Base-by-base conservation (phyloP, 2,329 filamentous ascomycete species). In the Cladosporium halotolerans region DNA sequence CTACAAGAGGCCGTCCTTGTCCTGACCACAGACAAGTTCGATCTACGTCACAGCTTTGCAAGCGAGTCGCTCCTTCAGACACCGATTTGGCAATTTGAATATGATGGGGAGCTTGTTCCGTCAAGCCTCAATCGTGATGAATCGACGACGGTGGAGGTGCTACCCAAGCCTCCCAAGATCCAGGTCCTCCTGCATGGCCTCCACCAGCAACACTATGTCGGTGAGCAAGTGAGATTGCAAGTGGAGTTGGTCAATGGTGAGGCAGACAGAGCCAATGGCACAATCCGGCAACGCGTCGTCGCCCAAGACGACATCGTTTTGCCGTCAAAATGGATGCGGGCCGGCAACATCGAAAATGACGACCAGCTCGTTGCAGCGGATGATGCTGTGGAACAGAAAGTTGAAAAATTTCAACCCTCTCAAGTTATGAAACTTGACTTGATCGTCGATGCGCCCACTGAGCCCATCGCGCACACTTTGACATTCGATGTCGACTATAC, bases 151-250 rank as follows among this genome's bases (percentile, higher is more conserved):
- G 80, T 95, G 53, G 84, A 82, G 53, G 83, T 99, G 19, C 77
- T 90, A 51, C 92, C 93, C 1, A 88, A 95, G 59, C 93, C 92
- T 28, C 93, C 93, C 0, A 97, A 96, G 70, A 83, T 99, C 74
- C 84, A 89, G 61, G 81, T 99, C 43, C 79, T 74, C 23, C 72
- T 89, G 9, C 74, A 80, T 2, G 78, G 82, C 39, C 70, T 85
- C 7, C 75, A 79, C 53, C 78, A 82, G 10, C 84, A 90, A 52
- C 95, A 92, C 68, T 97, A 96, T 66, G 88, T 87, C 1, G 86
- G 95, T 62, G 93, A 99, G 71, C 69, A 74, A 0, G 80, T 96
- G 28, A 74, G 74, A 6, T 68, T 97, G 18, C 72, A 78, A 0
- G 75, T 97, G 38, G 80, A 85, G 41, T 73, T 96, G 3, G 64